Base-by-base conservation (phyloP, 2,329 filamentous ascomycete genomes). In the Beauveria australis region DNA sequence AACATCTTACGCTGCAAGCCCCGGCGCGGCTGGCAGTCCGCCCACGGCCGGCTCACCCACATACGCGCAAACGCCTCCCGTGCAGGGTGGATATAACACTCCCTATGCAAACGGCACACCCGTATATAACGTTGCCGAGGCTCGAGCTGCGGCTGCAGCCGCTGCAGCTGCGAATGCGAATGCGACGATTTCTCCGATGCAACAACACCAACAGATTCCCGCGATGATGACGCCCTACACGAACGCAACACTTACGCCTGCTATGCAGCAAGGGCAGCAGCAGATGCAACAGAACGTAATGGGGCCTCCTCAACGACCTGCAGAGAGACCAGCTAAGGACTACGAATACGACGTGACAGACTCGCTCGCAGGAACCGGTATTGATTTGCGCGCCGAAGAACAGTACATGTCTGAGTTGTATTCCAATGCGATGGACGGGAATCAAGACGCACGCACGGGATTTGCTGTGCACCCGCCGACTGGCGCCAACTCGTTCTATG, bases 361-460 rank as follows among this genome's bases (percentile, higher is more conserved):
- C 75, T 89, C 92, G 55, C 75, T 96, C 59, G 87, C 88, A 19
- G 90, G 89, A 19, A 93, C 91, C 18, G 92, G 91, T 54, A 91
- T 97, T 64, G 90, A 96, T 76, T 75, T 96, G 52, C 86, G 88
- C 62, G 91, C 91, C 65, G 92, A 96, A 72, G 91, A 95, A 69
- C 89, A 92, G 67, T 89, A 86, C 65, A 80, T 94, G 72, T 87
- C 90, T 49, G 86, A 85, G 62, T 78, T 85, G 61, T 88, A 86
- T 69, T 81, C 83, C 49, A 79, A 72, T 40, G 69, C 79, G 9
- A 79, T 78, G 62, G 76, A 78, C 60, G 68, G 71, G 59, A 75
- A 71, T 26, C 67, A 71, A 58, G 77, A 85, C 66, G 74, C 79
- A 56, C 74, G 80, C 68, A 78, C 80, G 52, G 76, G 86, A 16